Evolutionary conservation across 805 yeast genomes (phyloP).

Genomic region (Metschnikowia shivogae): DNA sequence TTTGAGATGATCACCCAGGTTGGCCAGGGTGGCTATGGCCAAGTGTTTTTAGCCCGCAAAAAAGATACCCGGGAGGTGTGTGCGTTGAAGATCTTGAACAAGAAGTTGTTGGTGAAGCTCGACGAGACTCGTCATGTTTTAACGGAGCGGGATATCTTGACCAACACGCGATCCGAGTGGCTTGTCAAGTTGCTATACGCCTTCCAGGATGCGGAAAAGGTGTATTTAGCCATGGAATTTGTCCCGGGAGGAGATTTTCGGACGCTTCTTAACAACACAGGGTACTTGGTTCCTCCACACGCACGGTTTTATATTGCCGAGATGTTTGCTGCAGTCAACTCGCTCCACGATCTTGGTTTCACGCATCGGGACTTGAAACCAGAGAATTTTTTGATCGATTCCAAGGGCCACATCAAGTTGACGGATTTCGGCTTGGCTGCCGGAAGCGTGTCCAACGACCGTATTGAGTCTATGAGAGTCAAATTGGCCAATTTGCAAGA

Average conservation of each 20-base stretch:
- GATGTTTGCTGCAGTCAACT: slow-evolving; percentile 93
- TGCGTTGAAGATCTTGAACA: slow-evolving; percentile 89
- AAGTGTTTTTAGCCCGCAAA: slow-evolving; percentile 93
- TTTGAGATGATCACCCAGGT: slow-evolving; percentile 96
- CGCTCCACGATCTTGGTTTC: slow-evolving; percentile 90
- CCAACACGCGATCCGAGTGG: slow-evolving; percentile 97
- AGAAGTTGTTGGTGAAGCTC: slow-evolving; percentile 76
- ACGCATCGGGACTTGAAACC: slow-evolving; percentile 97
- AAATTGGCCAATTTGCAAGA: slow-evolving; percentile 68
- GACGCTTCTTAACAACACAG: slow-evolving; percentile 88
- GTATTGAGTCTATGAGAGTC: slow-evolving; percentile 88
- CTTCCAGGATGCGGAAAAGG: slow-evolving; percentile 86
- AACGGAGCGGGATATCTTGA: slow-evolving; percentile 93
- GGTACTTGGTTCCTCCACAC: slow-evolving; percentile 88
- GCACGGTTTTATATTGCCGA: slow-evolving; percentile 93
- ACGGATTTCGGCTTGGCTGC: slow-evolving; percentile 98
- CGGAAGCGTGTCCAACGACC: slow-evolving; percentile 87
- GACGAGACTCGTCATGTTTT: slow-evolving; percentile 95
- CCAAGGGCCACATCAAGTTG: slow-evolving; percentile 85
- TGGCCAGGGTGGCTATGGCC: slow-evolving; percentile 99
- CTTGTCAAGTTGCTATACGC: slow-evolving; percentile 89
- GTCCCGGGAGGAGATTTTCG: slow-evolving; percentile 99
- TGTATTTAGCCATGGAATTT: slow-evolving; percentile 96
- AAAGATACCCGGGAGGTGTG: slow-evolving; percentile 92
- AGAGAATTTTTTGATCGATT: slow-evolving; percentile 85